Evolutionary conservation across 371 early-diverging fungal genomes (phyloP).

Genomic region (Zychaea mexicana): DNA sequence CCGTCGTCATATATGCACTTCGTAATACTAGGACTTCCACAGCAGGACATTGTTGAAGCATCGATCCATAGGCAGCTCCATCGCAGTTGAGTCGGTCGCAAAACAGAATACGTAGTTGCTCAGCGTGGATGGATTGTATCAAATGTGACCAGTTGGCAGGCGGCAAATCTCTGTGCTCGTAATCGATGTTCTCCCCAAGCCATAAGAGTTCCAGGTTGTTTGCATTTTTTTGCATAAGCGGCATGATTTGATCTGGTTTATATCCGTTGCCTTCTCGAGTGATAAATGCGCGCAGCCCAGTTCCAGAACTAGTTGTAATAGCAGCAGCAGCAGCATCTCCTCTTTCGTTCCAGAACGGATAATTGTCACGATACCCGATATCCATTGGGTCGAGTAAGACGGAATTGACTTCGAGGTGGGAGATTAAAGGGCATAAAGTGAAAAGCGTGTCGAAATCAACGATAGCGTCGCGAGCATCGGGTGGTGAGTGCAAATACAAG

Average conservation of each 20-base stretch:
- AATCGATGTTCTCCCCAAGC: background rate
- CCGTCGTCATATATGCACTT: background rate
- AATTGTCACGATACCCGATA: background rate
- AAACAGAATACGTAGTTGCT: background rate
- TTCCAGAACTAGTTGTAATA: background rate
- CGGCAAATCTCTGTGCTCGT: background rate
- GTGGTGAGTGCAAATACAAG: background rate
- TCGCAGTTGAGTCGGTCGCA: background rate
- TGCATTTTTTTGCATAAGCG: background rate
- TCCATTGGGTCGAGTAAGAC: background rate
- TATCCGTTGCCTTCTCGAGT: background rate
- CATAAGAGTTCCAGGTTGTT: background rate
- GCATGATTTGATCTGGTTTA: background rate
- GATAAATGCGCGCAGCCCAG: background rate
- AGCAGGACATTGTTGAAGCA: background rate
- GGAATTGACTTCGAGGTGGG: background rate
- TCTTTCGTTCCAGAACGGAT: too few species aligned
- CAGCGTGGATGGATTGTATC: background rate
- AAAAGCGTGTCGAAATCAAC: background rate
- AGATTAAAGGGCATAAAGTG: background rate
- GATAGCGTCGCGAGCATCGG: background rate
- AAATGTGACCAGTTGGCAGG: background rate
- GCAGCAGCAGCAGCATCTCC: background rate
- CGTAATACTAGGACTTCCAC: background rate
- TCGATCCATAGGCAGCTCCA: background rate